These are phyloP conservation scores for Apiospora pterosperma DNA, from an alignment of 2,329 filamentous ascomycete species.

Conservation along the genomic window DNA sequence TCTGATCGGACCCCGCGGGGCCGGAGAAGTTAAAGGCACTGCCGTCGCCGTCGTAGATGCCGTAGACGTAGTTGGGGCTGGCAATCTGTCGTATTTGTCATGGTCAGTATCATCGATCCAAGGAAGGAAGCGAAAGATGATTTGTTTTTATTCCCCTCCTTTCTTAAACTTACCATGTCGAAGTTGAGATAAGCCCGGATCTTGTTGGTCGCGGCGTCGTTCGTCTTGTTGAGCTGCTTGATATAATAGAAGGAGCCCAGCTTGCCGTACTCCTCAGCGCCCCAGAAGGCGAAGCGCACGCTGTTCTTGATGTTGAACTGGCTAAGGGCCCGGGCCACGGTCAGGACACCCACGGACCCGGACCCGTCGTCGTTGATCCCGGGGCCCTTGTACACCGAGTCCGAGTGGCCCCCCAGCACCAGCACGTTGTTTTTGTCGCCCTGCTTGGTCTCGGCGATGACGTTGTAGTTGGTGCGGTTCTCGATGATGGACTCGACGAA, in stretches of 20 bases:
- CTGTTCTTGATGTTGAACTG: constrained; percentile 44
- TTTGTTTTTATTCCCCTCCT: neutral
- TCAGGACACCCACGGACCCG: constrained; percentile 46
- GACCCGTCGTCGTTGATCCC: constrained; percentile 64
- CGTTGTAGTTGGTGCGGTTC: constrained; percentile 46
- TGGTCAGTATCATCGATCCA: neutral
- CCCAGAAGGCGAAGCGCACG: constrained; percentile 49
- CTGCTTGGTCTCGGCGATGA: constrained; percentile 45
- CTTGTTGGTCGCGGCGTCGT: constrained; percentile 43
- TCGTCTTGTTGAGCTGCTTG: constrained; percentile 35
- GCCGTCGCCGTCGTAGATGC: constrained; percentile 58
- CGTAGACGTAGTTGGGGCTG: constrained; percentile 47
- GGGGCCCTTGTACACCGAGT: constrained; percentile 45
- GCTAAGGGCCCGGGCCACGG: constrained; percentile 39
- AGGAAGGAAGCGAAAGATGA: too few relatives aligned
- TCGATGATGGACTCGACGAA: constrained; percentile 46
- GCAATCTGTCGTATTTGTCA: constrained; percentile 28
- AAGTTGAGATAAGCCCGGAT: constrained; percentile 55
- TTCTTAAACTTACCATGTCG: constrained; percentile 42
- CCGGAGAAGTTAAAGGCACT: constrained; percentile 54
- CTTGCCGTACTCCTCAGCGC: constrained; percentile 48
- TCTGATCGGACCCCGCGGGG: constrained; percentile 56
- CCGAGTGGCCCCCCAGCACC: constrained; percentile 44
- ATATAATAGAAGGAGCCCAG: constrained; percentile 49
- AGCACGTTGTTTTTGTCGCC: constrained; percentile 48